A percentile compares a stretch with the other conserved stretches of the same genome.
Evolutionary conservation across 495 filamentous ascomycete species (phyloP).

Genomic region (Penicillium paradoxum): DNA sequence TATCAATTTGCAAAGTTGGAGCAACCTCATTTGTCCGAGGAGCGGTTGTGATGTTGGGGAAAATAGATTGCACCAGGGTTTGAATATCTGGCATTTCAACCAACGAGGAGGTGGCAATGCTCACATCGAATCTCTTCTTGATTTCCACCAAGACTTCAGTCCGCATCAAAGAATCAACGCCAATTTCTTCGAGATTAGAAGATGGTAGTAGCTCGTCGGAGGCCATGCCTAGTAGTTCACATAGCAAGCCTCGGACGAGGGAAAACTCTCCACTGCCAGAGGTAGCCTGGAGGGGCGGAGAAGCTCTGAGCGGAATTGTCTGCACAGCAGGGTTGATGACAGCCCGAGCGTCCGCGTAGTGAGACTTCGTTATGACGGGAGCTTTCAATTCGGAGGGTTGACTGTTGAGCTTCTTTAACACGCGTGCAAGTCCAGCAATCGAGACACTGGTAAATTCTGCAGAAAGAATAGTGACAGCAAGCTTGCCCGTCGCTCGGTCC

Average conservation of each 20-base stretch:
- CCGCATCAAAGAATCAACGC: constrained; percentile 40
- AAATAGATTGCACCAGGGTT: not conserved
- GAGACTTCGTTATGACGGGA: too few species aligned
- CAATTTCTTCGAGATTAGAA: constrained; percentile 22
- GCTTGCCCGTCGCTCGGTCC: not conserved
- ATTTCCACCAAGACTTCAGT: constrained; percentile 39
- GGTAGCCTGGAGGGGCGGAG: not conserved
- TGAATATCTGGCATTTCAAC: not conserved
- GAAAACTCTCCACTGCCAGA: not conserved
- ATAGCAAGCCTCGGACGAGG: not conserved
- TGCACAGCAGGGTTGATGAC: not conserved
- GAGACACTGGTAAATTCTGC: not conserved
- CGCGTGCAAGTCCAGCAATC: not conserved
- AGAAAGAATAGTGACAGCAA: constrained; percentile 1
- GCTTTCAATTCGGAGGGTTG: not conserved
- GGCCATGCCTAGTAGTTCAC: not conserved
- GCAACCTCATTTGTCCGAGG: not conserved
- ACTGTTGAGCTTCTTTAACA: not conserved
- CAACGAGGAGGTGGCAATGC: not conserved
- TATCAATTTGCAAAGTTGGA: not conserved
- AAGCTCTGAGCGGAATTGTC: not conserved
- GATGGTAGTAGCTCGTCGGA: not conserved
- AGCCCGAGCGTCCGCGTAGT: too few species aligned
- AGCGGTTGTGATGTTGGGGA: not conserved
- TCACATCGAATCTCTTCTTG: constrained; percentile 13